Percentiles rank a stretch among this genome's conserved stretches.
Evolutionary conservation across 2,329 filamentous ascomycete species (phyloP).

Genomic region (Neospermospora avenae): DNA sequence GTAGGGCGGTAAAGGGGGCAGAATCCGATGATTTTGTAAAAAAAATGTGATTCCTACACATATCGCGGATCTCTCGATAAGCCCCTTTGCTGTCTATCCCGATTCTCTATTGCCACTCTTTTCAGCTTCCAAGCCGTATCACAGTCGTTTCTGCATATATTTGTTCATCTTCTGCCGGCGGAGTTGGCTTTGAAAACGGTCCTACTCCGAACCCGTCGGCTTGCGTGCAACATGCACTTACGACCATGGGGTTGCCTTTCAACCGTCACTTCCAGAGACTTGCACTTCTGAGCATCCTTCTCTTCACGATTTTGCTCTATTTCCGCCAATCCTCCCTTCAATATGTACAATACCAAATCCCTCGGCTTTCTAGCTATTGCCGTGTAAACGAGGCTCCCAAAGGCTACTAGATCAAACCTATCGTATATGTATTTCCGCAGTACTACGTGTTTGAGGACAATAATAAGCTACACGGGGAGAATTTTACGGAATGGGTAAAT

Average conservation of each 20-base stretch:
- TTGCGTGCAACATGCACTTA: background rate
- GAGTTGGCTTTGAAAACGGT: background rate
- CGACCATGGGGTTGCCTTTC: background rate
- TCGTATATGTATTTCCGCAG: conserved; percentile 15
- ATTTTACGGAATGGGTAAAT: conserved; percentile 17
- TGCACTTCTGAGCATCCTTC: background rate
- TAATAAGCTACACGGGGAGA: conserved; percentile 10
- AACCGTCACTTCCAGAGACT: background rate
- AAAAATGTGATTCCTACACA: too few species aligned
- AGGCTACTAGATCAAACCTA: conserved; percentile 10
- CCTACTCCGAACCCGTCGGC: background rate
- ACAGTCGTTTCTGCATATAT: background rate
- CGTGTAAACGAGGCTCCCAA: background rate
- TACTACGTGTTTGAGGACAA: conserved; percentile 15
- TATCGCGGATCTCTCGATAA: too few species aligned
- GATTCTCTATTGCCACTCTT: background rate
- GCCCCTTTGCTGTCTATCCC: too few species aligned
- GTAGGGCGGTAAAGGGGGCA: too few species aligned
- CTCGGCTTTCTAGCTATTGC: background rate
- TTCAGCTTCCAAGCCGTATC: background rate
- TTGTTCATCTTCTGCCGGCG: background rate
- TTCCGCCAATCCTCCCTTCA: background rate
- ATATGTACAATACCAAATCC: background rate
- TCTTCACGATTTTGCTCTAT: conserved; percentile 1
- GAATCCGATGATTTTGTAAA: too few species aligned